Evolutionary conservation across 2,329 filamentous ascomycete species (phyloP), one percentile per base, ranked within the genome.

Genomic region (Aureobasidium uvarum): DNA sequence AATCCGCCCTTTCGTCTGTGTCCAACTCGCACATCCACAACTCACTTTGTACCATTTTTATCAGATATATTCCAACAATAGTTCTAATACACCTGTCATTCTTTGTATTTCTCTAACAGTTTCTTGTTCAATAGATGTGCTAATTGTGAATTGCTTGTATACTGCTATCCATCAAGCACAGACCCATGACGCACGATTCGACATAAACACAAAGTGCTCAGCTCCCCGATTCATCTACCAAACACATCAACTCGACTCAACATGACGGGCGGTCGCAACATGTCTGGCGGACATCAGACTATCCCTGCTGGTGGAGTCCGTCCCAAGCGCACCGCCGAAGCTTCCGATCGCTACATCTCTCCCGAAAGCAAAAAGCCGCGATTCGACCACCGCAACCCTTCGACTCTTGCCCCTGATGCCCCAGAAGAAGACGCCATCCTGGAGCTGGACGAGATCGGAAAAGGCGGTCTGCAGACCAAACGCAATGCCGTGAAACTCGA

Each of bases 401-500:
- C 93, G 18, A 92, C 91, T 0, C 85, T 99, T 5, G 94, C 92
- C 1, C 88, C 93, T 1, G 92, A 96, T 74, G 89, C 87, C 1
- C 84, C 85, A 2, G 89, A 91, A 68, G 89, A 89, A 69, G 86
- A 92, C 71, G 86, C 86, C 0, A 85, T 94, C 33, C 85, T 99
- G 10, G 91, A 96, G 59, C 92, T 93, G 25, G 95, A 98, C 74
- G 93, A 97, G 45, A 97, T 98, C 69, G 92, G 93, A 18, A 84
- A 84, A 62, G 83, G 86, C 20, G 86, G 86, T 1, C 84, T 86
- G 38, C 85, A 87, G 46, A 91, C 92, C 0, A 96, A 96, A 76
- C 91, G 95, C 68, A 94, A 94, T 70, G 95, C 94, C 0, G 91
- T 99, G 64, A 97, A 98, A 73, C 87, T 99, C 46, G 95, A 98